These are phyloP conservation scores for Decorospora gaudefroyi DNA, from an alignment of 2,329 filamentous ascomycete genomes.

Conservation along the genomic window DNA sequence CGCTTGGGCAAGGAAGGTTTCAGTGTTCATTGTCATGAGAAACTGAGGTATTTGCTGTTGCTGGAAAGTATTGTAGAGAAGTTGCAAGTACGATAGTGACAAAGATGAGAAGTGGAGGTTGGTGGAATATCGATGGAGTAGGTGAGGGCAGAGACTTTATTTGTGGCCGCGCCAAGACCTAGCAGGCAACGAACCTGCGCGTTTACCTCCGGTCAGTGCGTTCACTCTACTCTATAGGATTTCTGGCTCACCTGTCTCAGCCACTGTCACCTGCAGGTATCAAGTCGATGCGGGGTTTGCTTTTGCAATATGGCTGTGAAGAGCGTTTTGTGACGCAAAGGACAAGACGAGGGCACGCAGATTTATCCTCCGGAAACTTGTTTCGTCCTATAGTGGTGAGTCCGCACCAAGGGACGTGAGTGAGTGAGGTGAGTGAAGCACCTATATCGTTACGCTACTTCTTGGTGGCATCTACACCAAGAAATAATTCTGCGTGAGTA, in stretches of 20 bases:
- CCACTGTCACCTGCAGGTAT: background rate
- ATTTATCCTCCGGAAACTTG: too few relatives aligned
- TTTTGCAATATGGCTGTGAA: background rate
- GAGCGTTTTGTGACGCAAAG: constrained; percentile 4
- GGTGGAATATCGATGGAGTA: background rate
- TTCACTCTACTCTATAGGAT: constrained; percentile 9
- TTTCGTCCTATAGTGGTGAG: too few relatives aligned
- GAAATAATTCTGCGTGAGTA: too few relatives aligned
- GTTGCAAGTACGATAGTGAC: too few relatives aligned
- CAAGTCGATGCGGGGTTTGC: background rate
- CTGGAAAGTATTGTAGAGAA: background rate
- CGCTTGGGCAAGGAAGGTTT: constrained; percentile 6
- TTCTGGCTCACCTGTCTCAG: background rate
- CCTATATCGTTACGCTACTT: too few relatives aligned
- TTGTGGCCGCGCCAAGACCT: constrained; percentile 16
- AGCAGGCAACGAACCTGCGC: constrained; percentile 12
- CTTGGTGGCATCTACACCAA: too few relatives aligned
- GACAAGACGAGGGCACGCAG: too few relatives aligned
- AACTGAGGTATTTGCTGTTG: background rate
- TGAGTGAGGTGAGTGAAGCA: too few relatives aligned
- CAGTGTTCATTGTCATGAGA: constrained; percentile 10
- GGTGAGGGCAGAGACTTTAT: constrained; percentile 3
- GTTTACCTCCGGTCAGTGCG: constrained; percentile 25
- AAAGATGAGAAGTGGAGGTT: constrained; percentile 3
- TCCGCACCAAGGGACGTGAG: too few relatives aligned